Conservation (phyloP, 1,284 basidiomycete genomes). For the Phellopilus nigrolimitatus region DNA sequence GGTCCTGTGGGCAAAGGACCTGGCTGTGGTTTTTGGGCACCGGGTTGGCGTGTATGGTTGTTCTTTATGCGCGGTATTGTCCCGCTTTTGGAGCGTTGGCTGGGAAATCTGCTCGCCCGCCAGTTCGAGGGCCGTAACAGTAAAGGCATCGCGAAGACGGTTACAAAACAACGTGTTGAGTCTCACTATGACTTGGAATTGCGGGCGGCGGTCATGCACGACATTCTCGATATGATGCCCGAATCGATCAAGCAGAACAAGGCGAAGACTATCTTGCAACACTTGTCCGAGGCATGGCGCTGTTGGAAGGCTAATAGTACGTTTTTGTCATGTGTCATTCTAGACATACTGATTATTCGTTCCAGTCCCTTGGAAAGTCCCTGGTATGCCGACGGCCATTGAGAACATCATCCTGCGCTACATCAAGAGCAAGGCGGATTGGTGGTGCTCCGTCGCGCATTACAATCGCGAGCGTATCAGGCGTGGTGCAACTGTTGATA, state of each 20-base stretch:
- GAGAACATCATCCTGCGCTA: constrained; percentile 99
- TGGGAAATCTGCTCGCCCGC: constrained; percentile 95
- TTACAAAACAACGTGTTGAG: constrained; percentile 99
- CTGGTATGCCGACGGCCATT: constrained; percentile 96
- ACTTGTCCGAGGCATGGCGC: constrained; percentile 96
- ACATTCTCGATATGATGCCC: constrained; percentile 99
- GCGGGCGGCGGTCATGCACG: constrained; percentile 98
- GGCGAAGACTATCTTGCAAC: constrained; percentile 97
- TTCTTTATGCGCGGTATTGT: constrained; percentile 99
- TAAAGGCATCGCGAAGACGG: constrained; percentile 92
- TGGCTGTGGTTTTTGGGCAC: constrained; percentile 99
- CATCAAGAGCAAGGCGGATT: constrained; percentile 99
- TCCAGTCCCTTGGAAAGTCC: constrained; percentile 89
- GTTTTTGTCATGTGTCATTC: constrained; percentile 26
- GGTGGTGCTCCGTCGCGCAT: constrained; percentile 97
- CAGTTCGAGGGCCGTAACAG: constrained; percentile 98
- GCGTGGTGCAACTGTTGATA: constrained; percentile 97
- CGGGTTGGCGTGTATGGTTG: constrained; percentile 99
- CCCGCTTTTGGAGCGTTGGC: constrained; percentile 93
- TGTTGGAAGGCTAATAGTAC: constrained; percentile 98
- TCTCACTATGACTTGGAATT: constrained; percentile 98
- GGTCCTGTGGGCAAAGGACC: constrained; percentile 99
- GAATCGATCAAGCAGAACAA: constrained; percentile 99
- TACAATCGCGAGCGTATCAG: constrained; percentile 94
- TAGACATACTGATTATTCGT: constrained; percentile 4